phyloP scores from a whole-genome alignment of 1,284 basidiomycete genomes.

The Quambalaria eucalypti region DNA sequence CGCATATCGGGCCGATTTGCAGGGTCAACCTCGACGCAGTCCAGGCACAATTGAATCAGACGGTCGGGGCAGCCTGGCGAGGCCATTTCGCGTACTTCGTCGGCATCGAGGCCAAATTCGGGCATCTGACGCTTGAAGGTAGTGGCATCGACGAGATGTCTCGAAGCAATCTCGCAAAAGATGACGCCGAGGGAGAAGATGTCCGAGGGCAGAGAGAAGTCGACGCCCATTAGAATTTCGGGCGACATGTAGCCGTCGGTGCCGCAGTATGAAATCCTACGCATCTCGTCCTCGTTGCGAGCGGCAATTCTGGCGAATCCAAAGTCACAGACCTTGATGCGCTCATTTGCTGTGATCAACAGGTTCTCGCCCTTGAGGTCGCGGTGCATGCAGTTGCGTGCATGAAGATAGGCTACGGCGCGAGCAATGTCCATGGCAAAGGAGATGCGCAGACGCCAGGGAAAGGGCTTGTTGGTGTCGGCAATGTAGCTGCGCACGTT shows the following conservation, averaged over 20 bases:
- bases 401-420: constrained; percentile 92
- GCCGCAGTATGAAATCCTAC: constrained; percentile 77
- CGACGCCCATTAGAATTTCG: constrained; percentile 80
- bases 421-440: constrained; percentile 89
- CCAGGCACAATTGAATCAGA: constrained; percentile 68
- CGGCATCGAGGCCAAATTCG: constrained; percentile 63
- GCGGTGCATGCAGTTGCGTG: constrained; percentile 61
- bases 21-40: constrained; percentile 67
- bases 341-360: constrained; percentile 82
- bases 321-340: constrained; percentile 93
- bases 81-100: constrained; percentile 64
- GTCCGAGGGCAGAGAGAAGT: constrained; percentile 87
- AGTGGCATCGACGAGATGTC: constrained; percentile 67
- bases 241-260: constrained; percentile 67
- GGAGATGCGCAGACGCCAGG: constrained; percentile 60
- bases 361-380: constrained; percentile 96
- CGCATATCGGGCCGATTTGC: constrained; percentile 65
- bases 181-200: constrained; percentile 91
- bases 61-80: constrained; percentile 68
- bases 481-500: constrained; percentile 36
- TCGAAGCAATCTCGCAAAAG: constrained; percentile 78
- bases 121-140: constrained; percentile 29
- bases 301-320: constrained; percentile 85
- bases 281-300: constrained; percentile 78
- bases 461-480: constrained; percentile 33